Evolutionary conservation across 495 filamentous ascomycete species (phyloP), one percentile per base, ranked within the genome.

Genomic region (Aspergillus baeticus): DNA sequence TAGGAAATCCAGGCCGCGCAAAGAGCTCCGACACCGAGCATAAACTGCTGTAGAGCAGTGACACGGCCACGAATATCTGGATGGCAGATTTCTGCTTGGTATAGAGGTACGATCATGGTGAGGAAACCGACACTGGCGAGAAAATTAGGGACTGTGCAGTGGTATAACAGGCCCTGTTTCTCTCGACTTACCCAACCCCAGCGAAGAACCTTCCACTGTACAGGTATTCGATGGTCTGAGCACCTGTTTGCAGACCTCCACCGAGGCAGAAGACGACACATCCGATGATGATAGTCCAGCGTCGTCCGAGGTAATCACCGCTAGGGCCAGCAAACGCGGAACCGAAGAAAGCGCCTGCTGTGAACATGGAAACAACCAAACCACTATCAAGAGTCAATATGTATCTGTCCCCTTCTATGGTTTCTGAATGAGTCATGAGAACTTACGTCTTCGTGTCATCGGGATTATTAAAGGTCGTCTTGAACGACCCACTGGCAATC

Each of bases 331-430:
- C 74, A 18, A 72, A 58, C 13, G 63, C 67, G 29, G 74, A 63
- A 37, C 76, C 75, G 47, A 69, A 63, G 62, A 77, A 78, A 31
- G 75, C 75, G 37, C 75, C 74, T 15, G 62, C 61, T 0, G 85
- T 89, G 69, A 89, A 89, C 42, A 89, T 70, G 0, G 85, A 85
- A 14, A 89, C 85, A 0, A 89, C 85, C 33, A 85, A 73, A 48
- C 86, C 85, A 43, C 82, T 86, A 53, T 2, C 10, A 8, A 23
- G 20, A 11, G 15, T 22, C 15, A 45, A 46, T 44, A 17, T 46
- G 31, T 21, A 29, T 10, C 20, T 18, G n/a, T 39, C 7, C 20
- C 5, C 17, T 18, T 20, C 5, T 0, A 11, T 44, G 13, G 18
- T 17, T n/a, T 38, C 11, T 22, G n/a, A 2, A 11, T 37, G 20